Percentiles rank a stretch among this genome's conserved stretches.
Evolutionary conservation across 83 land plant genomes (phyloP).

Genomic region (Thuja plicata): DNA sequence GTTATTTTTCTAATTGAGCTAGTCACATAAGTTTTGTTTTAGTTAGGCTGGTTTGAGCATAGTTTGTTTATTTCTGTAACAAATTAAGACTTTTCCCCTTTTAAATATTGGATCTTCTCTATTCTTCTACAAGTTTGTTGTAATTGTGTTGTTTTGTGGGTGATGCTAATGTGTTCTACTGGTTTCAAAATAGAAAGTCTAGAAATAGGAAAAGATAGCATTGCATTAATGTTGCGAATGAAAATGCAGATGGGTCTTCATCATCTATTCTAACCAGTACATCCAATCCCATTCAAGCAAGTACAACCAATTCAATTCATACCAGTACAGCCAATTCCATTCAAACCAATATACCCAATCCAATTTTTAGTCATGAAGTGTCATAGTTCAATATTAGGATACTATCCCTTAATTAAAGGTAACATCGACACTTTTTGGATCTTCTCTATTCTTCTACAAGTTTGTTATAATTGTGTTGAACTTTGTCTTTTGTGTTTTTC

Average conservation of each 20-base stretch:
- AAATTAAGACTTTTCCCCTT: background rate
- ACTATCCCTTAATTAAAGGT: no score
- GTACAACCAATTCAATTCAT: no score
- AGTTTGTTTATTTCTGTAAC: background rate
- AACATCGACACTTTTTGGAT: no score
- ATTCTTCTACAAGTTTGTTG: background rate
- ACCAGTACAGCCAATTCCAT: background rate
- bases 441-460: background rate
- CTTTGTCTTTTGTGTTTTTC: conserved; percentile 25
- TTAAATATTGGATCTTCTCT: background rate
- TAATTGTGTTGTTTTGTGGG: conserved; percentile 31
- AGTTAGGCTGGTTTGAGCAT: background rate
- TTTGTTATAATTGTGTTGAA: background rate
- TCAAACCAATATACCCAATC: background rate
- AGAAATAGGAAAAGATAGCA: conserved; percentile 72
- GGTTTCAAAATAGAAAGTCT: conserved; percentile 88
- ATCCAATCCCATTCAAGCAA: background rate
- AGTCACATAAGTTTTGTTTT: background rate
- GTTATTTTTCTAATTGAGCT: background rate
- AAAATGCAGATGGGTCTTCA: background rate
- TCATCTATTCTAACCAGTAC: background rate
- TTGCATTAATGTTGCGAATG: conserved; percentile 38
- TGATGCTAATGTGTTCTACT: conserved; percentile 88
- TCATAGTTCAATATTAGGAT: no score
- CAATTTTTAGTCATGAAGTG: no score